A percentile compares a stretch with the other conserved stretches of the same genome.
Conservation (phyloP, 2,329 filamentous ascomycete species). For the Emergomyces orientalis region DNA sequence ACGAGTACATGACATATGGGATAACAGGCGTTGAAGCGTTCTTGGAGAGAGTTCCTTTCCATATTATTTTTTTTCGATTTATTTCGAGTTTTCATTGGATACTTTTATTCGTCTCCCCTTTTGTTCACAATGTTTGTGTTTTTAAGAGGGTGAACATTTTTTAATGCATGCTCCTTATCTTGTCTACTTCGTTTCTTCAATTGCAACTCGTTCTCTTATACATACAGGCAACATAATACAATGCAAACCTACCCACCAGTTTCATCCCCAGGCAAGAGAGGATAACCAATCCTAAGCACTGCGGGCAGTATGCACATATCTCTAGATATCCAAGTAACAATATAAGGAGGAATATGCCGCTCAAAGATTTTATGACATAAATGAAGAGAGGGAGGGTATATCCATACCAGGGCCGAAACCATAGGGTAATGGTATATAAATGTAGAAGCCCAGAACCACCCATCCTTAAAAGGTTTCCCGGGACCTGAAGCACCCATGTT, state of each 20-base stretch:
- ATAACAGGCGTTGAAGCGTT: neutral
- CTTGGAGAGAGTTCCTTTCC: neutral
- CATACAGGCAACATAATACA: neutral
- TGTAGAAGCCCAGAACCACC: too few species aligned
- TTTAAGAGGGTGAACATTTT: too few species aligned
- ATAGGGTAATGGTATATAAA: neutral
- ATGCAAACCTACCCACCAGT: neutral
- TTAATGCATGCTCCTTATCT: neutral
- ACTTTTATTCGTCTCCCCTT: neutral
- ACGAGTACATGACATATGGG: neutral
- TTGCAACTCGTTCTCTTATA: too few species aligned
- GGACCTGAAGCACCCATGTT: too few species aligned
- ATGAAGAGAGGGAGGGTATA: neutral
- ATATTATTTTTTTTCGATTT: neutral
- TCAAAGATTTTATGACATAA: too few species aligned
- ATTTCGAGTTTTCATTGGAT: neutral
- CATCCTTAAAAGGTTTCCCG: too few species aligned
- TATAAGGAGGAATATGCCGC: too few species aligned
- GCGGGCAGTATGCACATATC: neutral
- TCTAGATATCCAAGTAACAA: neutral
- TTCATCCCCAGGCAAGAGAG: neutral
- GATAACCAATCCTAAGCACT: neutral
- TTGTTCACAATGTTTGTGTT: neutral
- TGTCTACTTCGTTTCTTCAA: too few species aligned
- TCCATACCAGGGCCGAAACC: neutral